phyloP scores from a whole-genome alignment of 2,329 filamentous ascomycete genomes.

The Cytospora paraplurivora region DNA sequence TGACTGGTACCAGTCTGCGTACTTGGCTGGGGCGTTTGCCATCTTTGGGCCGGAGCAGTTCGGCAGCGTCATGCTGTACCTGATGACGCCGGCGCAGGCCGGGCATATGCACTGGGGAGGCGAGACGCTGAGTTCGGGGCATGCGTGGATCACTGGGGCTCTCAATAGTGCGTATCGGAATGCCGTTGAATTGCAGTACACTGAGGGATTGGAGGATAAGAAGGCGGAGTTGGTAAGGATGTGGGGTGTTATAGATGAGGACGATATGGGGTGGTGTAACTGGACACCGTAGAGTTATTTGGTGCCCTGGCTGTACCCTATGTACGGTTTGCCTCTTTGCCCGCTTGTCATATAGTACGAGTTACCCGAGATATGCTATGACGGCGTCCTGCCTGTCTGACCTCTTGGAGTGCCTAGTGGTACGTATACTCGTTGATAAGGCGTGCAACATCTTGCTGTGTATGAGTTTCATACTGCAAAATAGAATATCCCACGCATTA shows the following conservation, averaged over 20 bases:
- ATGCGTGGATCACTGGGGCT: slow-evolving; percentile 35
- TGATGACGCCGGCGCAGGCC: slow-evolving; percentile 33
- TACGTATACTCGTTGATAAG: no score
- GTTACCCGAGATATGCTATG: no score
- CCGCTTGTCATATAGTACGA: no score
- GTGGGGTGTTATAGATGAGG: slow-evolving; percentile 32
- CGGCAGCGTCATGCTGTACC: slow-evolving; percentile 31
- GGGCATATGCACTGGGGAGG: slow-evolving; percentile 34
- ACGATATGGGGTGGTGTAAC: slow-evolving; percentile 34
- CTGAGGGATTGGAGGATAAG: slow-evolving; percentile 31
- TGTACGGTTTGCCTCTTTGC: no score
- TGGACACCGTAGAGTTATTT: slow-evolving; percentile 16
- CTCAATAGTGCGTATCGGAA: slow-evolving; percentile 34
- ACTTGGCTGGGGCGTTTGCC: slow-evolving; percentile 34
- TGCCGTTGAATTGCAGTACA: slow-evolving; percentile 31
- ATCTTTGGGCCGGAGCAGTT: slow-evolving; percentile 34
- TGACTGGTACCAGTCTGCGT: slow-evolving; percentile 33
- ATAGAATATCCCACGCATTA: no score
- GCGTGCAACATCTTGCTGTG: no score
- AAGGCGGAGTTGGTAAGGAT: slow-evolving; percentile 29
- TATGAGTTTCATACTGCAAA: no score
- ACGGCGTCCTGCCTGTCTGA: no score
- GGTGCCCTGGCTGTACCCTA: not conserved
- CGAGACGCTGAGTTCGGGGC: slow-evolving; percentile 34
- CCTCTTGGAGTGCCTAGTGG: no score